Conservation (phyloP, 2,329 filamentous ascomycete species). For the Cladophialophora chaetospira region DNA sequence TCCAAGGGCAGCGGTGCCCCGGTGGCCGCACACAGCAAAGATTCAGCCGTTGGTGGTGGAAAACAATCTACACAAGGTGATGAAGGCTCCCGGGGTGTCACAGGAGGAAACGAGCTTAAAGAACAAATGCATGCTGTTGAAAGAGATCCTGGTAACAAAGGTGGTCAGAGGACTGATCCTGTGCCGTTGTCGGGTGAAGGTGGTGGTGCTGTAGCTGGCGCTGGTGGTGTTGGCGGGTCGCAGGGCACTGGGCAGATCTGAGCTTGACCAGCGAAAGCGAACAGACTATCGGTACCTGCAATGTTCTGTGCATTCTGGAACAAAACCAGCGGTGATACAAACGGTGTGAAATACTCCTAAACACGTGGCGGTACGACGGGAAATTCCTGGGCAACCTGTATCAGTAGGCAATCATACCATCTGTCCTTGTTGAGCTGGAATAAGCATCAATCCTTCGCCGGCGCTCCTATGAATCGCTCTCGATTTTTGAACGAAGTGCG, state of each 20-base stretch:
- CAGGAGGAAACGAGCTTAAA: constrained; percentile 6
- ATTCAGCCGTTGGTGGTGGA: constrained; percentile 3
- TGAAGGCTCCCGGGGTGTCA: constrained; percentile 1
- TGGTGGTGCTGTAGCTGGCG: constrained; percentile 13
- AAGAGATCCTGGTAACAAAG: constrained; percentile 14
- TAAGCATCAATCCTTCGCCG: too few relatives aligned
- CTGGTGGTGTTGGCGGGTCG: constrained; percentile 14
- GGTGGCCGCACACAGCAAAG: constrained; percentile 7
- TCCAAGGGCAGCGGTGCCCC: background rate
- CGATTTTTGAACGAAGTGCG: too few relatives aligned
- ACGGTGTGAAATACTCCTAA: too few relatives aligned
- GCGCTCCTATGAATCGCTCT: too few relatives aligned
- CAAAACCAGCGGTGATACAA: too few relatives aligned
- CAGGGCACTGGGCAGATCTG: constrained; percentile 9
- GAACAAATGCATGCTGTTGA: constrained; percentile 21
- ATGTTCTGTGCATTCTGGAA: too few relatives aligned
- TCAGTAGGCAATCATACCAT: too few relatives aligned
- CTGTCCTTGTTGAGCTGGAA: too few relatives aligned
- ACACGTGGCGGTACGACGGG: too few relatives aligned
- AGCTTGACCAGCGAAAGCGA: background rate
- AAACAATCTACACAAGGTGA: constrained; percentile 1
- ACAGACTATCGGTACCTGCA: too few relatives aligned
- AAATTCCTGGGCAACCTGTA: too few relatives aligned
- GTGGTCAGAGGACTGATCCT: constrained; percentile 23
- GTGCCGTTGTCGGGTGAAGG: constrained; percentile 4